Base-by-base conservation (phyloP, 2,329 filamentous ascomycete species). In the Xylaria hypoxylon region DNA sequence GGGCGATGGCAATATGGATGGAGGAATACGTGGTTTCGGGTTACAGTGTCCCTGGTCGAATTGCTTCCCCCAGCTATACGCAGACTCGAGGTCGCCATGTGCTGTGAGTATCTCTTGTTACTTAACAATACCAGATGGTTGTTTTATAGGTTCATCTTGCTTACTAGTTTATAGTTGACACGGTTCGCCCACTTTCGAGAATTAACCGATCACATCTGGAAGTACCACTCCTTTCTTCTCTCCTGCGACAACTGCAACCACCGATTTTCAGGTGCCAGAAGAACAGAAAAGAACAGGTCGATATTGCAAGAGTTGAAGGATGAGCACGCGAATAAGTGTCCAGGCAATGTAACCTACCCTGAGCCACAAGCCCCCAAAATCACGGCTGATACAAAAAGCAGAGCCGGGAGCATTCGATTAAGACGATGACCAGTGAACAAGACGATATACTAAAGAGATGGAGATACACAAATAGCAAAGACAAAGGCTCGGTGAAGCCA, bases 11-110 rank as follows among this genome's bases (percentile, higher is more conserved):
- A 28, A 47, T 28, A 53, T 35, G 47, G 24, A 31, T 19, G 26
- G 44, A 22, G 19, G 3, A 47, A 53, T 4, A 15, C 35, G 52
- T 6, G 63, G 55, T 19, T 19, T 47, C 3, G 42, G 22, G 22
- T 31, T 68, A 13, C 59, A 62, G 10, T 68, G 66, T 24, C 63
- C 47, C 19, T 68, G 48, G 45, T 62, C 66, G 22, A 66, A 59
- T 10, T 68, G 58, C 35, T 63, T 62, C 28, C 58, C 66, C 3
- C 66, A 59, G 19, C n/a, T 64, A 35, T 67, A 59, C 24, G 11
- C 40, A 7, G 0, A 15, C n/a, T 31, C 26, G 6, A 64, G 10
- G 26, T 4, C 1, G 11, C 66, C 63, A n/a, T 62, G 62, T 15
- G 24, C 47, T 55, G 52, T 15, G 42, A 42, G 52, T 55, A 35